Base-by-base conservation (phyloP, 2,329 filamentous ascomycete species). In the Xylariaceae sp. region DNA sequence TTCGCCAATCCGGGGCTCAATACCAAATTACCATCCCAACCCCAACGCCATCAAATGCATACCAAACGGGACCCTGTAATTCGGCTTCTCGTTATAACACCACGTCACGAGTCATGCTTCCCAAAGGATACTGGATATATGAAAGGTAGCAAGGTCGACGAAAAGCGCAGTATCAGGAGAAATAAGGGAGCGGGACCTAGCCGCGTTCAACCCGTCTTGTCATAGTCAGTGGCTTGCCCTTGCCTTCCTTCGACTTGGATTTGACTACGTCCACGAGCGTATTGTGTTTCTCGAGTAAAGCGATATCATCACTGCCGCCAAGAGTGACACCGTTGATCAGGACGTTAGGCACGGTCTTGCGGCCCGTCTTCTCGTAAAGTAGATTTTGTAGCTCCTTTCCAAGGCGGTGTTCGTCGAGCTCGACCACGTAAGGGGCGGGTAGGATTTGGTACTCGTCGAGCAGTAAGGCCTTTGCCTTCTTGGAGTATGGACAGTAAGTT, bases 291-390 rank as follows among this genome's bases (percentile, higher is more conserved):
- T 91, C 83, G 53, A 97, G 73, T 22, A 80, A 83, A 43, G 82
- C 79, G 49, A 99, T 80, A 53, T 96, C 90, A 65, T 97, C 92
- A 44, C 89, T 84, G 18, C 94, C 94, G 42, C 94, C 94, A 53
- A 97, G 89, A 68, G 87, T 94, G 67, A 86, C 84, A 41, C 90
- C 90, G 62, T 90, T 89, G 61, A 99, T 78, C 59, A 99, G 77
- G 33, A 97, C 80, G 65, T 99, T 99, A 14, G 94, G 94, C 0
- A 99, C 94, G 0, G 94, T 99, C 52, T 75, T 77, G 44, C 92
- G 81, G 40, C 88, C 87, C 0, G 94, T 97, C 64, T 81, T 86
- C 52, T 84, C 79, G 14, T 70, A 77, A 10, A 99, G 75, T 15
- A 82, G 78, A 10, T 77, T 79, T 69, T 99, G 94, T 39, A 99